Evolutionary conservation across 257 asterid species (phyloP).

Genomic region (Salvia splendens): DNA sequence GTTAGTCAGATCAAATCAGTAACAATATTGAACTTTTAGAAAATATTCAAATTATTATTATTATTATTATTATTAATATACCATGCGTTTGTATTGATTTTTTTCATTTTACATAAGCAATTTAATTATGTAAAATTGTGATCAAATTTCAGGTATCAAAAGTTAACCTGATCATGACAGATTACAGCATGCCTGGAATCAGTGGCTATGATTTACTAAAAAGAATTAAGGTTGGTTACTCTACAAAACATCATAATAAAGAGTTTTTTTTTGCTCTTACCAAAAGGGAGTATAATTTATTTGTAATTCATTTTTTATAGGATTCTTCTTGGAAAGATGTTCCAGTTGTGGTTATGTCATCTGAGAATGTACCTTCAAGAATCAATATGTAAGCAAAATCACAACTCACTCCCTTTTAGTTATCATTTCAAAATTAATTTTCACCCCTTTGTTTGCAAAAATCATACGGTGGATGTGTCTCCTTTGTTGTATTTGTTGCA

Average conservation of each 20-base stretch:
- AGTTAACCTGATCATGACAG: constrained; percentile 63
- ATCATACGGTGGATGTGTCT: too few species aligned
- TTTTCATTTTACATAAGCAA: neutral
- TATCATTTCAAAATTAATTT: too few species aligned
- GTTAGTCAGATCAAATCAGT: neutral
- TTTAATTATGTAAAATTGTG: neutral
- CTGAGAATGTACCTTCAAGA: constrained; percentile 64
- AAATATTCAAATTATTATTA: too few species aligned
- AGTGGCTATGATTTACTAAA: constrained; percentile 66
- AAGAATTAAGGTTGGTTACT: constrained; percentile 51
- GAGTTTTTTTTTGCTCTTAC: neutral
- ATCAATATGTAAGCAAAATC: constrained; percentile 46
- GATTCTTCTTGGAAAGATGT: constrained; percentile 59
- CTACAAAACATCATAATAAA: neutral
- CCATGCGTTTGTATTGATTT: too few species aligned
- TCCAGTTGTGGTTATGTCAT: constrained; percentile 65
- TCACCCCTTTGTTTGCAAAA: too few species aligned
- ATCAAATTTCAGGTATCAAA: constrained; percentile 46
- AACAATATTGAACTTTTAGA: neutral
- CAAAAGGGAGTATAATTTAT: neutral
- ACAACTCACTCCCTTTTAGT: neutral
- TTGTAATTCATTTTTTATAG: constrained; percentile 32
- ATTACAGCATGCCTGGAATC: constrained; percentile 74
- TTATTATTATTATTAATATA: too few species aligned
- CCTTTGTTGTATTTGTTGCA: too few species aligned